These are phyloP conservation scores for Dothidotthia symphoricarpi DNA, from an alignment of 2,329 filamentous ascomycete species.

Conservation along the genomic window DNA sequence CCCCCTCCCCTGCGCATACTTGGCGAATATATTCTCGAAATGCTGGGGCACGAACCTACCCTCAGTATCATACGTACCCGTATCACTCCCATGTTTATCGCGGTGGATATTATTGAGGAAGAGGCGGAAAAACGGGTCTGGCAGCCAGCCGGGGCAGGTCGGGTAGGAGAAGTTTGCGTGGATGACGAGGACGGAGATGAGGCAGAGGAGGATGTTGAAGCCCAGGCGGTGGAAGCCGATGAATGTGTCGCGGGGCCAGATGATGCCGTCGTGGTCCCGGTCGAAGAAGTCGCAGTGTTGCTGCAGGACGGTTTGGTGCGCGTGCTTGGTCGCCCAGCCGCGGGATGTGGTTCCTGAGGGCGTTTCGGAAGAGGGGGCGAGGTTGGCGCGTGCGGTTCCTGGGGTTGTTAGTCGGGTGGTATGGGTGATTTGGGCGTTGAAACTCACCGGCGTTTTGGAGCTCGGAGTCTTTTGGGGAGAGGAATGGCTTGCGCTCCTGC, in stretches of 20 bases:
- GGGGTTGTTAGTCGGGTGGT: background rate
- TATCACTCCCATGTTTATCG: slow-evolving; percentile 47
- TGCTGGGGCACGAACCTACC: slow-evolving; percentile 48
- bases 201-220: slow-evolving; percentile 46
- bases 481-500: slow-evolving; percentile 7
- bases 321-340: slow-evolving; percentile 41
- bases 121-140: slow-evolving; percentile 48
- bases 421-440: background rate
- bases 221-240: slow-evolving; percentile 48
- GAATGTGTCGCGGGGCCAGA: slow-evolving; percentile 55
- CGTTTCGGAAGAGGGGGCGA: slow-evolving; percentile 41
- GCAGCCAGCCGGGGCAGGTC: slow-evolving; percentile 44
- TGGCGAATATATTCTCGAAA: slow-evolving; percentile 51
- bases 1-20: slow-evolving; percentile 44
- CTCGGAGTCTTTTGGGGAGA: slow-evolving; percentile 7
- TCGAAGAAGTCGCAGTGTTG: slow-evolving; percentile 57
- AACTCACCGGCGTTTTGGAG: slow-evolving; percentile 9
- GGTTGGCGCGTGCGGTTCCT: slow-evolving; percentile 45
- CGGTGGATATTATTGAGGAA: slow-evolving; percentile 44
- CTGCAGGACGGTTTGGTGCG: slow-evolving; percentile 49
- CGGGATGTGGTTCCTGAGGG: slow-evolving; percentile 46
- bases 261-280: slow-evolving; percentile 52
- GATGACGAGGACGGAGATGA: slow-evolving; percentile 50
- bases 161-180: slow-evolving; percentile 53
- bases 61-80: slow-evolving; percentile 46